These are phyloP conservation scores for Plantago major DNA, from an alignment of 257 asterid species.

Conservation along the genomic window DNA sequence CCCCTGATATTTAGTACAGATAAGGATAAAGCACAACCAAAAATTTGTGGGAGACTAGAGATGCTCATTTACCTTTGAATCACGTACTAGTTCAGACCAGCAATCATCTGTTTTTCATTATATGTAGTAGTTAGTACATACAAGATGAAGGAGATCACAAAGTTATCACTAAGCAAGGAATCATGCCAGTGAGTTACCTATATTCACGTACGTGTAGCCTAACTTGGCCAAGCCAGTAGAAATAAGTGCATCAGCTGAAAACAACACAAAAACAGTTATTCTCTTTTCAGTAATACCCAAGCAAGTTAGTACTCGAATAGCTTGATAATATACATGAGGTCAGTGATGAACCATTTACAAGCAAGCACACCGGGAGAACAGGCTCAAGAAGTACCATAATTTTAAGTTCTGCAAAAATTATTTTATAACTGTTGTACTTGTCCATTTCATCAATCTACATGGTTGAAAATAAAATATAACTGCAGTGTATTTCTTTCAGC, in stretches of 20 bases:
- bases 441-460: no score
- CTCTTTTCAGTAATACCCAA: conserved; percentile 4
- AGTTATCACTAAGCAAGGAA: conserved; percentile 3
- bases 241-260: conserved; percentile 83
- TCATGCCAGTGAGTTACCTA: conserved; percentile 44
- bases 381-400: no score
- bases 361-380: no score
- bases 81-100: conserved; percentile 66
- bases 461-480: no score
- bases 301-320: neutral
- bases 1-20: conserved; percentile 11
- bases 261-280: conserved; percentile 11
- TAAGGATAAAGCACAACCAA: neutral
- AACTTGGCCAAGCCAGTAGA: conserved; percentile 83
- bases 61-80: conserved; percentile 44
- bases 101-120: conserved; percentile 77
- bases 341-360: no score
- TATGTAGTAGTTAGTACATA: conserved; percentile 20
- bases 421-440: no score
- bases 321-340: no score
- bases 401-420: no score
- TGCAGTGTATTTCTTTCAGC: no score
- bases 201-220: conserved; percentile 73
- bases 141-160: neutral
- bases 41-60: conserved; percentile 7